phyloP scores from a whole-genome alignment of 352 stramenopile genomes.

The Globisporangium echinulatum region DNA sequence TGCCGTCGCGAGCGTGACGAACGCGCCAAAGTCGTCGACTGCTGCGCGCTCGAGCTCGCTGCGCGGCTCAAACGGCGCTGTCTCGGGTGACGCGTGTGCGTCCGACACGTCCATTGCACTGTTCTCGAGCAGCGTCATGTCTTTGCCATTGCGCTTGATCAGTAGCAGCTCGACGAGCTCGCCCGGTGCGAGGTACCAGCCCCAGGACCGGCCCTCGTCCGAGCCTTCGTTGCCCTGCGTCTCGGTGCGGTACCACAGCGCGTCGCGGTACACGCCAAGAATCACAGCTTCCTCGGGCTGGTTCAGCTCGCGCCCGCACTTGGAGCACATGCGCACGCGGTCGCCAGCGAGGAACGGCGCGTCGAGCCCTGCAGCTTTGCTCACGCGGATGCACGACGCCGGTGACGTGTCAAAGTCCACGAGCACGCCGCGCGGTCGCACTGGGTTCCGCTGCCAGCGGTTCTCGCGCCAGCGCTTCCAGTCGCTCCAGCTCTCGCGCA shows the following conservation, averaged over 20 bases:
- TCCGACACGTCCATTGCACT: conserved; percentile 60
- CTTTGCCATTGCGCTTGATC: conserved; percentile 73
- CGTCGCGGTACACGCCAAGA: conserved; percentile 88
- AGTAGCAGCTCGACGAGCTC: conserved; percentile 86
- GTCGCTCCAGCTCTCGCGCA: conserved; percentile 71
- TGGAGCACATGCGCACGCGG: conserved; percentile 90
- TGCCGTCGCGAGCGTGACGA: conserved; percentile 56
- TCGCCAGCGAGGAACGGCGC: conserved; percentile 91
- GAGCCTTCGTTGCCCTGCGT: conserved; percentile 95
- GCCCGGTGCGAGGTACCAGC: conserved; percentile 94
- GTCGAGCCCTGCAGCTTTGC: conserved; percentile 82
- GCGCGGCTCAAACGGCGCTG: conserved; percentile 32
- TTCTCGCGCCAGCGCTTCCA: conserved; percentile 85
- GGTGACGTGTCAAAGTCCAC: conserved; percentile 93
- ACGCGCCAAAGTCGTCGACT: conserved; percentile 41
- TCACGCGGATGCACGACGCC: conserved; percentile 84
- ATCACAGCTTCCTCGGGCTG: conserved; percentile 95
- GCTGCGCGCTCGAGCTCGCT: conserved; percentile 46
- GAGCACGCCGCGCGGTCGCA: conserved; percentile 82
- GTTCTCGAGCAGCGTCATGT: conserved; percentile 85
- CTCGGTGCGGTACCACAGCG: conserved; percentile 94
- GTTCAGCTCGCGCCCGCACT: conserved; percentile 92
- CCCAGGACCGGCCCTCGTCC: conserved; percentile 88
- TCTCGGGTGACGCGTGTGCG: conserved; percentile 23
- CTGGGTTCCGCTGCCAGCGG: conserved; percentile 73